Base-by-base conservation (phyloP, 192 early-diverging fungal genomes). In the Blastocladiella britannica region DNA sequence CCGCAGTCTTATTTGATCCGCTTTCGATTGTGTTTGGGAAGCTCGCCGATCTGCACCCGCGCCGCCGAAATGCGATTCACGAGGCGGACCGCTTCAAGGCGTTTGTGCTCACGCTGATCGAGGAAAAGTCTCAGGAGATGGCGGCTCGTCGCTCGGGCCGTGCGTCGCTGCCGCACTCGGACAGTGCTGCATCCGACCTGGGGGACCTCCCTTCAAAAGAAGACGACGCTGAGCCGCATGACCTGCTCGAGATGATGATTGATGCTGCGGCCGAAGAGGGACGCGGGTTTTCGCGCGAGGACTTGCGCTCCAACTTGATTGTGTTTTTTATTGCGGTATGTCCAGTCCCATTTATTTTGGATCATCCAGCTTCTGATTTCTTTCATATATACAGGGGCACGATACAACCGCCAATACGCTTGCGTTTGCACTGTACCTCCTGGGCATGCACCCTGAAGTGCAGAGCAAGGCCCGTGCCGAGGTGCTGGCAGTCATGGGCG, bases 371-470 rank as follows among this genome's bases (percentile, higher is more conserved):
- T 47, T 47, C 15, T 20, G 2, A 2, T 20, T 47, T 6, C 15
- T 6, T 6, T 12, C 0, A 47, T 37, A 20, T 47, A 9, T 0
- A 2, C 2, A 20, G 37, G 15, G 12, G n/a, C 15, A 47, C 31
- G 76, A 80, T 56, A 80, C 74, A 25, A 80, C 74, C 4, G 72
- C 78, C 25, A 72, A 69, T 55, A 64, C 76, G 51, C 68, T 82
- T 53, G 61, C 74, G 0, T 73, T 70, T 52, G 66, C 65, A 47
- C 68, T 73, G 66, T 54, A 70, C 55, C 65, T 66, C 58, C 61
- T 73, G 54, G 67, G 70, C 20, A 63, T 65, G 28, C 37, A 62
- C 43, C 69, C 64, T 2, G 68, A 76, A 4, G 67, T 79, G 26
- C 77, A 82, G 62, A 30, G 65, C 23, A 78, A 70, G 54, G 77